These are phyloP conservation scores for Phlebiopsis gigantea DNA, from an alignment of 768 basidiomycete species.

Conservation along the genomic window DNA sequence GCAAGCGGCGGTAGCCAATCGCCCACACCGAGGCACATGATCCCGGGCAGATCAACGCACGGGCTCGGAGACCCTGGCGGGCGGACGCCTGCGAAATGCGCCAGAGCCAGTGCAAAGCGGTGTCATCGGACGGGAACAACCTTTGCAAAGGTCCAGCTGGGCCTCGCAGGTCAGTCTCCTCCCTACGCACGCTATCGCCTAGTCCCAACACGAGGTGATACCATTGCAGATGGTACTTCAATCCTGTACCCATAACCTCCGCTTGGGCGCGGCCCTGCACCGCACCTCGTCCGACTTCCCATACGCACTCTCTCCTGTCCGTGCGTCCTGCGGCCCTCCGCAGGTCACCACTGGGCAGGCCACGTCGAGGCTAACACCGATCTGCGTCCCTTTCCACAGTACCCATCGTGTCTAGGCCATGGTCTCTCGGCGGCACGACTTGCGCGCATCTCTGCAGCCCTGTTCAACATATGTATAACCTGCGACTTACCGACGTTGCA, in stretches of 20 bases:
- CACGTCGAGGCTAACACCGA: slow-evolving; percentile 1
- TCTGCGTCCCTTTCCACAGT: neutral
- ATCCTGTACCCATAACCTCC: slow-evolving; percentile 6
- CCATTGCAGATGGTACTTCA: neutral
- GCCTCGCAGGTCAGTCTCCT: slow-evolving; percentile 9
- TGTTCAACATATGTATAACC: neutral
- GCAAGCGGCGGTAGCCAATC: slow-evolving; percentile 14
- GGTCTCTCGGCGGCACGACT: neutral
- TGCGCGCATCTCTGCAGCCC: neutral
- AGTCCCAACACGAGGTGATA: slow-evolving; percentile 6
- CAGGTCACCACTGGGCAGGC: neutral
- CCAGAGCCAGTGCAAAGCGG: slow-evolving; percentile 12
- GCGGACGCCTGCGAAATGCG: slow-evolving; percentile 6
- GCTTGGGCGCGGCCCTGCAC: slow-evolving; percentile 1
- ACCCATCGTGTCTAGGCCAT: neutral
- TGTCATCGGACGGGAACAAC: slow-evolving; percentile 9
- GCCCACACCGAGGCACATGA: slow-evolving; percentile 1
- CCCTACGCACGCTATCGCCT: neutral
- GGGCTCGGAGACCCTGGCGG: slow-evolving; percentile 8
- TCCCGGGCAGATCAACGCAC: slow-evolving; percentile 9
- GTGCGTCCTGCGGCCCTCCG: neutral
- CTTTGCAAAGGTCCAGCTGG: neutral
- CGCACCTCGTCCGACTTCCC: slow-evolving; percentile 4
- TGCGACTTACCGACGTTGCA: neutral
- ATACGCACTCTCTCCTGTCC: neutral